Conservation (phyloP, 1,284 basidiomycete species). For the Fomitopsis schrenkii region DNA sequence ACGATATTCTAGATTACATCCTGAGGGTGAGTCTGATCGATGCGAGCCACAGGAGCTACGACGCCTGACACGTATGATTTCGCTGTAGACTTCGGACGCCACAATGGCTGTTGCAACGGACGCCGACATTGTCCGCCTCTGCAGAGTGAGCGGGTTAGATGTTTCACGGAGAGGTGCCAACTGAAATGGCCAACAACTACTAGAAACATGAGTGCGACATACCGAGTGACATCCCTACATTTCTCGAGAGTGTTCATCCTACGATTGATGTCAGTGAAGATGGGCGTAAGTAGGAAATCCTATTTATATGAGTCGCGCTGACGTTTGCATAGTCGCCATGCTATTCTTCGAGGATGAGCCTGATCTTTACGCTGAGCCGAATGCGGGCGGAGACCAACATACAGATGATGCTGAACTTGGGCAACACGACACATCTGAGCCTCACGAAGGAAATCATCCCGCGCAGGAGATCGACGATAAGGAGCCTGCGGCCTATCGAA, state of each 20-base stretch:
- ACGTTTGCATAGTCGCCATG: constrained; percentile 11
- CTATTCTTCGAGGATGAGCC: constrained; percentile 5
- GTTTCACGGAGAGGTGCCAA: not conserved
- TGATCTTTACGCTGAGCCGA: not conserved
- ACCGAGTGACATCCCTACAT: constrained; percentile 15
- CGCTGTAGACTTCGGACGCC: not conserved
- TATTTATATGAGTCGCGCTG: not conserved
- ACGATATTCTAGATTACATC: constrained; percentile 17
- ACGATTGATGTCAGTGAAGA: constrained; percentile 18
- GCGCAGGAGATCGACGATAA: not conserved
- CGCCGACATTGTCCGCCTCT: constrained; percentile 10
- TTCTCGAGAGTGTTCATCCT: constrained; percentile 12
- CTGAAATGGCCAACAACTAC: not conserved
- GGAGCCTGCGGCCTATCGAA: not conserved
- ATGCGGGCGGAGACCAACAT: not conserved
- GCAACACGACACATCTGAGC: not conserved
- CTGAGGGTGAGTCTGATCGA: constrained; percentile 10
- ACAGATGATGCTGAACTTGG: no score
- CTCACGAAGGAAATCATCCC: not conserved
- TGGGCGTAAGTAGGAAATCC: constrained; percentile 8
- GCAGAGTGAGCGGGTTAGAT: constrained; percentile 3
- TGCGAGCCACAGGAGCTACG: not conserved
- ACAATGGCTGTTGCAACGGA: constrained; percentile 14
- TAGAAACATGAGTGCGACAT: constrained; percentile 11
- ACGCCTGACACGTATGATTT: not conserved